phyloP scores from a whole-genome alignment of 805 yeast genomes.

The Candida germanica region DNA sequence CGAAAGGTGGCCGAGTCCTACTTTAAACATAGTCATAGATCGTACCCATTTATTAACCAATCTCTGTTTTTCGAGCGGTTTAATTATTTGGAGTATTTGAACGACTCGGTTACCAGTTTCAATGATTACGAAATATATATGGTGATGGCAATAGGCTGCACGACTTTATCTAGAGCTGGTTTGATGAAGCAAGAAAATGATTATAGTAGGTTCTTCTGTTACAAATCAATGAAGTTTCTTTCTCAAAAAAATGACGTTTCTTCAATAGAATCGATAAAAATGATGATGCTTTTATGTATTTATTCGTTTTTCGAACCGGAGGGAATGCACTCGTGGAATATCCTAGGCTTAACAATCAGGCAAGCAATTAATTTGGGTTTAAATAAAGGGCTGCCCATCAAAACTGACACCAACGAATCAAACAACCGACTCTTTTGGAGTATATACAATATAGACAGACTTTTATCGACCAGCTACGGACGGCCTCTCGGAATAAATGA shows the following conservation, averaged over 20 bases:
- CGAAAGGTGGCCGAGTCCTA: slow-evolving; percentile 41
- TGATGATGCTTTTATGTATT: slow-evolving; percentile 44
- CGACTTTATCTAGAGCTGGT: slow-evolving; percentile 35
- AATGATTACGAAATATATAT: slow-evolving; percentile 51
- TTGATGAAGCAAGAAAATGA: slow-evolving; percentile 21
- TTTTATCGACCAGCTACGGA: slow-evolving; percentile 48
- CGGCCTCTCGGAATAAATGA: slow-evolving; percentile 49
- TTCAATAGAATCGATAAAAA: slow-evolving; percentile 37
- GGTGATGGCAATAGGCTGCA: slow-evolving; percentile 55
- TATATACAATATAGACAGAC: slow-evolving; percentile 46
- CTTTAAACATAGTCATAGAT: slow-evolving; percentile 43
- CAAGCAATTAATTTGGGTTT: slow-evolving; percentile 45
- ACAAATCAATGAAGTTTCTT: slow-evolving; percentile 38
- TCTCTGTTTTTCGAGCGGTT: slow-evolving; percentile 31
- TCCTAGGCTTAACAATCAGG: slow-evolving; percentile 47
- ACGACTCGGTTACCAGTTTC: slow-evolving; percentile 22
- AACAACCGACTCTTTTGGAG: slow-evolving; percentile 49
- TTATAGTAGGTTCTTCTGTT: slow-evolving; percentile 7
- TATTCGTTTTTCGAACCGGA: slow-evolving; percentile 50
- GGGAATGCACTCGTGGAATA: slow-evolving; percentile 51
- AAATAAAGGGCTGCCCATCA: slow-evolving; percentile 29
- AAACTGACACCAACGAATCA: slow-evolving; percentile 35
- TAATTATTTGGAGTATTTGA: slow-evolving; percentile 18
- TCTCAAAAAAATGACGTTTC: slow-evolving; percentile 38
- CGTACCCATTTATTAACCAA: slow-evolving; percentile 44